Base-by-base conservation (phyloP, 352 stramenopile species). In the Globisporangium orthogonon region DNA sequence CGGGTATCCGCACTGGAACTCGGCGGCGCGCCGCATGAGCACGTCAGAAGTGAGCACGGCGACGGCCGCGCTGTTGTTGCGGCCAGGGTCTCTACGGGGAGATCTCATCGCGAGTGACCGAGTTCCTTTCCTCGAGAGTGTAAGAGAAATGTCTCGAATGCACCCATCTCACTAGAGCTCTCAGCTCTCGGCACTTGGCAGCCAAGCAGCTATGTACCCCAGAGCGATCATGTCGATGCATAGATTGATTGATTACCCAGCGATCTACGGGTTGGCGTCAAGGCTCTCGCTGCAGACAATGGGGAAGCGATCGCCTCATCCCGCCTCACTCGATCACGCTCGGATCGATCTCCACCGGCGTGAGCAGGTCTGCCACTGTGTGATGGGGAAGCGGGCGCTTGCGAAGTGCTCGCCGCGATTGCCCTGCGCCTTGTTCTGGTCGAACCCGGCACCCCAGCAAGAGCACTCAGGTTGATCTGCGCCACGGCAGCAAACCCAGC, bases 341-440 rank as follows among this genome's bases (percentile, higher is more conserved):
- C 11, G 68, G 62, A 48, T 69, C n/a, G 23, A 54, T 41, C 58
- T 70, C 61, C 15, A 60, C 59, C 15, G 50, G 56, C 14, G 53
- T 48, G 14, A 71, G 40, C 29, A 69, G n/a, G 7, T 79, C 71
- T 15, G 61, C 28, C 5, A 63, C 30, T 14, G 71, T 69, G 43
- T 56, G 23, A 23, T 23, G 23, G 23, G 60, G 14, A 80, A 77
- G 40, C 65, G 65, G 7, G 69, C 37, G 13, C 48, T 55, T 0
- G 52, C 41, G 46, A 75, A 80, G 54, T 62, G 65, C 35, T 69
- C 63, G 4, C 17, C 62, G 11, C 63, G 66, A 31, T 77, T 69
- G 39, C 64, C 63, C 50, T 65, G 28, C 0, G 70, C 60, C 52
- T 70, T 76, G 1, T 46, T 49, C 33, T 67, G 66, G 40, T 77